These are phyloP conservation scores for Pleurotus tuber-regium DNA, from an alignment of 768 basidiomycete genomes.

Conservation along the genomic window DNA sequence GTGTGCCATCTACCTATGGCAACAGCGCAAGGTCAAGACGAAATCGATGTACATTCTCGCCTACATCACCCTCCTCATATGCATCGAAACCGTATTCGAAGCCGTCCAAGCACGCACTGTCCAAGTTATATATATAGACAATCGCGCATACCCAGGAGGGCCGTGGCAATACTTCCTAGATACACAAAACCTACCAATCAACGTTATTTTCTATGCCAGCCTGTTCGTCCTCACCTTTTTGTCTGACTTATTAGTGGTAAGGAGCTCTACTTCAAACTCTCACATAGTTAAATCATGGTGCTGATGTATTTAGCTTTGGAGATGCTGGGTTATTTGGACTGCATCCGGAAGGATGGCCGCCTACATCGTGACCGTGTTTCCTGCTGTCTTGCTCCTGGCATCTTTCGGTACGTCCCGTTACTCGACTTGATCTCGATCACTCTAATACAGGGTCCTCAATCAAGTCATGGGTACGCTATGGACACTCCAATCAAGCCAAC, in stretches of 20 bases:
- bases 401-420: slow-evolving; percentile 19
- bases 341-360: slow-evolving; percentile 29
- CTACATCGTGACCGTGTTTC: slow-evolving; percentile 32
- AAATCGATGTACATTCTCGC: slow-evolving; percentile 31
- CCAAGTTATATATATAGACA: slow-evolving; percentile 39
- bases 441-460: neutral
- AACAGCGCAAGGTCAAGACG: slow-evolving; percentile 24
- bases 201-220: slow-evolving; percentile 41
- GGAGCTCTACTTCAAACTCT: slow-evolving; percentile 11
- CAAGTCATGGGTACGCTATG: slow-evolving; percentile 41
- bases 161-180: slow-evolving; percentile 44
- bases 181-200: slow-evolving; percentile 37
- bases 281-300: neutral
- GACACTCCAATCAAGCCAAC: slow-evolving; percentile 41
- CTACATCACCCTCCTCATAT: slow-evolving; percentile 36
- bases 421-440: neutral
- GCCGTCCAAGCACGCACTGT: slow-evolving; percentile 39
- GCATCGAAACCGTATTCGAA: slow-evolving; percentile 35
- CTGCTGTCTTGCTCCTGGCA: slow-evolving; percentile 31
- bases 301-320: slow-evolving; percentile 33
- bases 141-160: slow-evolving; percentile 39
- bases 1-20: slow-evolving; percentile 38
- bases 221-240: slow-evolving; percentile 42
- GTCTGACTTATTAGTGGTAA: slow-evolving; percentile 40
- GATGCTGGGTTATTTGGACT: slow-evolving; percentile 46